These are phyloP conservation scores for Sordariomycetes sp. DNA, from an alignment of 2,329 filamentous ascomycete genomes.

Conservation along the genomic window DNA sequence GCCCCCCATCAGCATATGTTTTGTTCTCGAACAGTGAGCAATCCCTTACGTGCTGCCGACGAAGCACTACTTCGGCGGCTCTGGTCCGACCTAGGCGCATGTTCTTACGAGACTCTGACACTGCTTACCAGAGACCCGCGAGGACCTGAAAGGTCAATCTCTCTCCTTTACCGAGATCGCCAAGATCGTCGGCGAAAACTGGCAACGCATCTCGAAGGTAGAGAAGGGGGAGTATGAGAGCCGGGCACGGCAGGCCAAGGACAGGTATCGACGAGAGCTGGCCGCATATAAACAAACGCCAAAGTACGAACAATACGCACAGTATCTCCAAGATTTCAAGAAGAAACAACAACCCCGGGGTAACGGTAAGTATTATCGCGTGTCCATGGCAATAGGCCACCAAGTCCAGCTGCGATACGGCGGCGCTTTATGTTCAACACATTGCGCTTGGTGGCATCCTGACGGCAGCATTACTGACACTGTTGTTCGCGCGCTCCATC, in stretches of 20 bases:
- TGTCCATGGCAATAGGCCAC: too few relatives aligned
- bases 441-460: too few relatives aligned
- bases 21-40: conserved; percentile 73
- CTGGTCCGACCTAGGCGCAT: background rate
- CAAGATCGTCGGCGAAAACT: conserved; percentile 71
- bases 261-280: conserved; percentile 64
- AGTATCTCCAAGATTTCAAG: conserved; percentile 70
- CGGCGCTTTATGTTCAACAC: too few relatives aligned
- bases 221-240: conserved; percentile 66
- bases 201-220: conserved; percentile 57
- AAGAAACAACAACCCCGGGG: conserved; percentile 52
- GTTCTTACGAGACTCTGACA: background rate
- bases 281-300: conserved; percentile 68
- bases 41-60: background rate
- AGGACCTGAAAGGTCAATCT: conserved; percentile 65
- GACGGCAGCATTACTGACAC: background rate
- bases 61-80: background rate
- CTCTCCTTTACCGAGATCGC: conserved; percentile 76
- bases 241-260: conserved; percentile 62
- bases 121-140: conserved; percentile 52
- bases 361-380: conserved; percentile 33
- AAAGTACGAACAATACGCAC: conserved; percentile 56
- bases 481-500: conserved; percentile 13
- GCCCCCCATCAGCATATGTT: conserved; percentile 74
- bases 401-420: too few relatives aligned